Conservation (phyloP, 2,329 filamentous ascomycete genomes). For the Pleomassaria siparia region DNA sequence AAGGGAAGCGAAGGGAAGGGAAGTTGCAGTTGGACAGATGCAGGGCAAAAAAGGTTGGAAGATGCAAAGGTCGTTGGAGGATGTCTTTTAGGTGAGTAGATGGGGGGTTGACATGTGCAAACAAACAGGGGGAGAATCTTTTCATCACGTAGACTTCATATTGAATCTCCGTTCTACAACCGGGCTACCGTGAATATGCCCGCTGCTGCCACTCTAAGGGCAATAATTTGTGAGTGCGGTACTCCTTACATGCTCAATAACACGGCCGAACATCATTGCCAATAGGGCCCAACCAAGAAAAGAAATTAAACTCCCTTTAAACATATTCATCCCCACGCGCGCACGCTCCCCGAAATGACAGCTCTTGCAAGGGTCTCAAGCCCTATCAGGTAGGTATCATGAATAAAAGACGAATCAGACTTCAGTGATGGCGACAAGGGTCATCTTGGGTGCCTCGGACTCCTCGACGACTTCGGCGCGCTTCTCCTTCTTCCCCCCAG, state of each 20-base stretch:
- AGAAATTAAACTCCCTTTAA: conserved; percentile 2
- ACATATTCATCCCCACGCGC: conserved; percentile 5
- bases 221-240: not conserved
- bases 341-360: not conserved
- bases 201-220: not conserved
- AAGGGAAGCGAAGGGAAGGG: not conserved
- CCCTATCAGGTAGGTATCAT: not conserved
- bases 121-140: not conserved
- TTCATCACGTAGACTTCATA: conserved; percentile 14
- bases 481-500: conserved; percentile 23
- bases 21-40: not conserved
- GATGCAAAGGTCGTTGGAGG: too few relatives aligned
- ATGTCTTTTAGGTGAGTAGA: not conserved
- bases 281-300: conserved; percentile 6
- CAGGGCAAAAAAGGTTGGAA: not conserved
- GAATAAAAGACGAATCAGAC: conserved; percentile 21
- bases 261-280: too few relatives aligned
- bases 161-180: conserved; percentile 11
- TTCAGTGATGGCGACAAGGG: conserved; percentile 43
- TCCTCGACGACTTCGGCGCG: conserved; percentile 36
- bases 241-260: not conserved
- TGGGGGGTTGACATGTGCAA: not conserved
- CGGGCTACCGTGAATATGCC: not conserved
- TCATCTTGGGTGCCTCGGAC: conserved; percentile 40
- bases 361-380: conserved; percentile 10